phyloP scores from a whole-genome alignment of 768 basidiomycete species.

The Tulasnella sp. region DNA sequence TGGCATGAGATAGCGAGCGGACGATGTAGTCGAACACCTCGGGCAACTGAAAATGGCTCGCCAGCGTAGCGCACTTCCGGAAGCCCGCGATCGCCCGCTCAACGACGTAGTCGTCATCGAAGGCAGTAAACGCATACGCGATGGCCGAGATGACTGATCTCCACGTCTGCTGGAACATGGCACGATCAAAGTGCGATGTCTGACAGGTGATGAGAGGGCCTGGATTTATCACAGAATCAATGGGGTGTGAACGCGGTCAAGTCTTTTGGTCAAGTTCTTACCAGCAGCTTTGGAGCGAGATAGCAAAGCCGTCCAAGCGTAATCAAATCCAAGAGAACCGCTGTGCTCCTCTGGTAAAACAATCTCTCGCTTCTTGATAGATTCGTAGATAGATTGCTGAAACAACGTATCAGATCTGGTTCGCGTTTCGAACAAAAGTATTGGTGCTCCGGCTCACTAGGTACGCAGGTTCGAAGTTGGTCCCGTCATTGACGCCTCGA shows the following conservation, averaged over 20 bases:
- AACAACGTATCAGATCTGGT: neutral
- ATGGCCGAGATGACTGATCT: conserved; percentile 87
- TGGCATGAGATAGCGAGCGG: conserved; percentile 82
- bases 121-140: conserved; percentile 89
- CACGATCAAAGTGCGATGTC: conserved; percentile 67
- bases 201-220: conserved; percentile 68
- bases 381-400: conserved; percentile 85
- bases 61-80: conserved; percentile 88
- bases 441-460: conserved; percentile 39
- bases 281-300: conserved; percentile 71
- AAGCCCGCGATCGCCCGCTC: conserved; percentile 94
- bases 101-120: conserved; percentile 94
- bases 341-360: conserved; percentile 97
- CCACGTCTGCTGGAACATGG: conserved; percentile 94
- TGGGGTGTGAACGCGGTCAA: neutral
- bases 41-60: conserved; percentile 75
- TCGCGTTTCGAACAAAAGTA: neutral
- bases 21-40: conserved; percentile 98
- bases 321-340: conserved; percentile 93
- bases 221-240: conserved; percentile 25
- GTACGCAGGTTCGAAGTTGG: conserved; percentile 76
- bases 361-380: conserved; percentile 88
- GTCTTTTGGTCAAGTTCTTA: conserved; percentile 31
- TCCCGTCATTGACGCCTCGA: conserved; percentile 79
- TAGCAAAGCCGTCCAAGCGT: conserved; percentile 95